Conservation (phyloP, 2,329 filamentous ascomycete genomes). For the Fusarium decemcellulare region DNA sequence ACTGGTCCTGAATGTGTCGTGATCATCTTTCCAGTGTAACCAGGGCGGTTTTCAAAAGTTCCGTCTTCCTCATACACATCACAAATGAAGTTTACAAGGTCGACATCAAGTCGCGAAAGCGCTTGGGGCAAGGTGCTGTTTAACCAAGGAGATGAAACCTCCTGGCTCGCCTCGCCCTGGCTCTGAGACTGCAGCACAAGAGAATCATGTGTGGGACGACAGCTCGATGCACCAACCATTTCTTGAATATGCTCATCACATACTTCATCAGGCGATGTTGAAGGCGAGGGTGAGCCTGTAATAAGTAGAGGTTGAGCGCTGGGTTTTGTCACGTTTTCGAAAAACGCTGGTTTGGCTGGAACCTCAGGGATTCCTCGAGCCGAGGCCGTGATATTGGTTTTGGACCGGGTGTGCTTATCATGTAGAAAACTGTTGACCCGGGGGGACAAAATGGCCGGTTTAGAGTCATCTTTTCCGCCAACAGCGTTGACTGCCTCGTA, state of each 20-base stretch:
- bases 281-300: background rate
- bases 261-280: conserved; percentile 1
- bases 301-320: conserved; percentile 17
- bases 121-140: conserved; percentile 67
- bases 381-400: conserved; percentile 45
- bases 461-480: conserved; percentile 48
- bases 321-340: conserved; percentile 54
- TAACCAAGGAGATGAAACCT: conserved; percentile 21
- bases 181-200: background rate
- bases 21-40: background rate
- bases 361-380: conserved; percentile 52
- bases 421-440: conserved; percentile 48
- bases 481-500: conserved; percentile 49
- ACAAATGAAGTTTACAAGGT: conserved; percentile 72
- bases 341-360: conserved; percentile 54
- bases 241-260: conserved; percentile 32
- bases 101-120: conserved; percentile 66
- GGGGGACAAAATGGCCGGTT: conserved; percentile 49
- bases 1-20: conserved; percentile 28
- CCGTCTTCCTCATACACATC: conserved; percentile 71
- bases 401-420: conserved; percentile 54
- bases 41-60: conserved; percentile 63
- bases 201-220: conserved; percentile 41
- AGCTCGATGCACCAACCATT: conserved; percentile 31
- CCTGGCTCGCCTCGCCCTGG: background rate